Conservation (phyloP, 1,284 basidiomycete species). For the Pholiota adiposa region DNA sequence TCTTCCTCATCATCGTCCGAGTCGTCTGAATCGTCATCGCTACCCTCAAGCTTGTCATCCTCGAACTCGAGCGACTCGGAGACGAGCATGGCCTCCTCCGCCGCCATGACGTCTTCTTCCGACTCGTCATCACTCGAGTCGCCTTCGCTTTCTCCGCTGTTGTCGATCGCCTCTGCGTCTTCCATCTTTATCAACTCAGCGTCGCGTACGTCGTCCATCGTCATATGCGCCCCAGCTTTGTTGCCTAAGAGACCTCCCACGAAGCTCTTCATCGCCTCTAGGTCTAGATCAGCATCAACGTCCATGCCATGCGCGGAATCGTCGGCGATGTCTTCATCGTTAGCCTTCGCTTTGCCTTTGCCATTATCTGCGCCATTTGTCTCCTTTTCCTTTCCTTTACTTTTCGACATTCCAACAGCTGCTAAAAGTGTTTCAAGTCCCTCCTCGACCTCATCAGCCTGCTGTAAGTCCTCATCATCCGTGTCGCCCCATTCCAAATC, state of each 20-base stretch:
- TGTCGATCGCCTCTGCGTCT: conserved; percentile 46
- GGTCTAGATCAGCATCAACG: conserved; percentile 57
- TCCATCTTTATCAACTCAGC: conserved; percentile 53
- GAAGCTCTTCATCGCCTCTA: conserved; percentile 58
- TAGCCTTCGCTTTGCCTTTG: conserved; percentile 27
- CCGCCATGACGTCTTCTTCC: conserved; percentile 56
- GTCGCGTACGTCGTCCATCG: conserved; percentile 72
- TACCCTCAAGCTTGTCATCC: conserved; percentile 25
- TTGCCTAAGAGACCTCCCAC: conserved; percentile 55
- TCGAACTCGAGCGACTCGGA: conserved; percentile 37
- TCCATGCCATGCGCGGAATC: conserved; percentile 50
- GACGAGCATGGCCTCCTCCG: conserved; percentile 44
- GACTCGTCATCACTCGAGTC: conserved; percentile 41
- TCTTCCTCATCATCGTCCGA: conserved; percentile 42
- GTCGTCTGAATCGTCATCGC: conserved; percentile 35
- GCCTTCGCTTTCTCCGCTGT: conserved; percentile 33
- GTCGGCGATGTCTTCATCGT: conserved; percentile 37
- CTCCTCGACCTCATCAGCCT: conserved; percentile 19
- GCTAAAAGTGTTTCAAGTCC: conserved; percentile 24
- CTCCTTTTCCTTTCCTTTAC: neutral
- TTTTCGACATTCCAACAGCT: conserved; percentile 47
- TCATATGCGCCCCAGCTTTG: conserved; percentile 52
- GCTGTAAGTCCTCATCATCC: conserved; percentile 32
- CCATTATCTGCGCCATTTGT: conserved; percentile 15
- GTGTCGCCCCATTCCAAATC: conserved; percentile 76